Evolutionary conservation across 1,284 basidiomycete species (phyloP).

Genomic region (Fistulinella cinereoalba): DNA sequence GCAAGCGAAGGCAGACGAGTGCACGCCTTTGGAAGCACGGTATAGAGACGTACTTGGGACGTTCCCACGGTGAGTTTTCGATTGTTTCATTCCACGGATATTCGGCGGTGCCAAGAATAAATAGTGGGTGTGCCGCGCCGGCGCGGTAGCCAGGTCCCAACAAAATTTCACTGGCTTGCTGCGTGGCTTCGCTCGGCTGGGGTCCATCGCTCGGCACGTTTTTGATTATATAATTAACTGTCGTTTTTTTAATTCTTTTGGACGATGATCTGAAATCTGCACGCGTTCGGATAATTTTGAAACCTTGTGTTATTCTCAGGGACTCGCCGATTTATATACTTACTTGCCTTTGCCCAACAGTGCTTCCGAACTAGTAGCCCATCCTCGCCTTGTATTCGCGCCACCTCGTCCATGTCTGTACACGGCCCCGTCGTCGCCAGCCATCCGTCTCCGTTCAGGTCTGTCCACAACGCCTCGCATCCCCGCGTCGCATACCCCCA

Average conservation of each 20-base stretch:
- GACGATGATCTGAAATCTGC: slow-evolving; percentile 15
- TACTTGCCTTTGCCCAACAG: slow-evolving; percentile 6
- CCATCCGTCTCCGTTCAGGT: slow-evolving; percentile 28
- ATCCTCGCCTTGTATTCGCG: slow-evolving; percentile 5
- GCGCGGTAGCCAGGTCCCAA: slow-evolving; percentile 24
- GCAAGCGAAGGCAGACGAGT: slow-evolving; percentile 30
- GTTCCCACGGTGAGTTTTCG: slow-evolving; percentile 35
- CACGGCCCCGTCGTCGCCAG: slow-evolving; percentile 26
- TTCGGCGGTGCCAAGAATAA: slow-evolving; percentile 30
- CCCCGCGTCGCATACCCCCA: slow-evolving; percentile 30
- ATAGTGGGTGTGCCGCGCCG: slow-evolving; percentile 21
- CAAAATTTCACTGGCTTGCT: slow-evolving; percentile 13
- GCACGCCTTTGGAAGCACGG: slow-evolving; percentile 11
- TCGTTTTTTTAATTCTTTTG: slow-evolving; percentile 1
- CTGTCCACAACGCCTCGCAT: too few species aligned
- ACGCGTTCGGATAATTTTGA: slow-evolving; percentile 14
- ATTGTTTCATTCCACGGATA: slow-evolving; percentile 28
- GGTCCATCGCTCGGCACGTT: slow-evolving; percentile 19
- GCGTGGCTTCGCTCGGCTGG: slow-evolving; percentile 23
- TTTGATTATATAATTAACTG: slow-evolving; percentile 25
- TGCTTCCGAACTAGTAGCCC: slow-evolving; percentile 18
- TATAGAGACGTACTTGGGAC: slow-evolving; percentile 6
- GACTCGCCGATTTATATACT: slow-evolving; percentile 29
- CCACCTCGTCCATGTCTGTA: slow-evolving; percentile 20
- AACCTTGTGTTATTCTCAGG: slow-evolving; percentile 27